Base-by-base conservation (phyloP, 495 filamentous ascomycete genomes). In the Tuber melanosporum region DNA sequence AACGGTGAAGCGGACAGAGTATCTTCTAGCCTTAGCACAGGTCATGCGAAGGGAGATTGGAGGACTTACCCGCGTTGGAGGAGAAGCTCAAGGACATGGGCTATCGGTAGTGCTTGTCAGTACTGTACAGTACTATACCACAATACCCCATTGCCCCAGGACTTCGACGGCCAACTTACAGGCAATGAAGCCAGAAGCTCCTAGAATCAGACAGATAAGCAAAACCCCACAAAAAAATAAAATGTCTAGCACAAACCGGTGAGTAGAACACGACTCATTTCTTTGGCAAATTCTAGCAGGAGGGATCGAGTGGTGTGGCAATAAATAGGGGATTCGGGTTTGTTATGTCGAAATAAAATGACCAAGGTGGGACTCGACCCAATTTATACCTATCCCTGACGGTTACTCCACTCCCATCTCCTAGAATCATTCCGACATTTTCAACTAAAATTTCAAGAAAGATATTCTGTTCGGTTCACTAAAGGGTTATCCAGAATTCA, bases 11-110 rank as follows among this genome's bases (percentile, higher is more conserved):
- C 95, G 90, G 19, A 95, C 93, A 32, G 62, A 71, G 62, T 70
- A 26, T 10, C 39, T 71, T 71, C 41, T 36, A 17, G 19, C 22
- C 71, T 32, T 42, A 52, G 36, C 42, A 49, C 46, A 22, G 46
- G 46, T 49, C 17, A 22, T 49, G 19, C 19, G 19, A 49, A 2
- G 7, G n/a, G 36, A 72, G 46, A 22, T 49, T 22, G 6, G 46
- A 49, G 46, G 44, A 71, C 84, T 57, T 79, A 88, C 87, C 87
- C 88, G 81, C 87, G 88, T 76, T 90, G 83, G 49, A 95, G 86
- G 43, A 97, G 89, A 62, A 89, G 87, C 72, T 96, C 92, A 71
- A 97, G 87, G 75, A 94, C 88, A 83, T 97, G 93, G 76, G 92
- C 92, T 73, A 41, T 0, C 39, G 39, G 39, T 41, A 19, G 45